phyloP scores from a whole-genome alignment of 2,329 filamentous ascomycete genomes.

The Colletotrichum sp. region DNA sequence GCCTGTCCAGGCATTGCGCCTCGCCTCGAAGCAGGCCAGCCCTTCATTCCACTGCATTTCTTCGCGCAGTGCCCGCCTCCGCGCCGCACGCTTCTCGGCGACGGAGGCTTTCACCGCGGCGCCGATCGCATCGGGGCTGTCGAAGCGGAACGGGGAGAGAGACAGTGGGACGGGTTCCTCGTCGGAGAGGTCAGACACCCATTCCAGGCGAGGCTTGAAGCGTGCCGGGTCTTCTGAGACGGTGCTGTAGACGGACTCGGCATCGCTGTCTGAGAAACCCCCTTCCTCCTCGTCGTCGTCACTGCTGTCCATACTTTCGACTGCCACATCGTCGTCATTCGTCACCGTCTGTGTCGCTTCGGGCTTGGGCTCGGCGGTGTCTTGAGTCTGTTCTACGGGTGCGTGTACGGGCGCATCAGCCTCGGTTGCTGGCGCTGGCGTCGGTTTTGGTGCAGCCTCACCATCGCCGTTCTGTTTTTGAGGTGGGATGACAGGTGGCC shows the following conservation, averaged over 20 bases:
- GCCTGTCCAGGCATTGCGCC: constrained; percentile 85
- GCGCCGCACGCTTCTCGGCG: constrained; percentile 57
- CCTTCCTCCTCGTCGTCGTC: constrained; percentile 39
- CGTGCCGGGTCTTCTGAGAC: constrained; percentile 60
- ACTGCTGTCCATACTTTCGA: neutral
- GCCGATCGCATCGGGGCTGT: constrained; percentile 53
- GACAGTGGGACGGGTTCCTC: constrained; percentile 41
- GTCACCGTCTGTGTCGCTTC: neutral
- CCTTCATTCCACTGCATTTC: constrained; percentile 83
- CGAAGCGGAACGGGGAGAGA: constrained; percentile 56
- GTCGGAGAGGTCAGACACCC: constrained; percentile 63
- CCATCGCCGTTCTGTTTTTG: neutral
- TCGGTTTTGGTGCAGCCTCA: neutral
- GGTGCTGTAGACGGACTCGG: constrained; percentile 60
- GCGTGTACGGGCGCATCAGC: neutral
- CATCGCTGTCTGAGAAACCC: constrained; percentile 48
- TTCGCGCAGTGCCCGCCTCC: constrained; percentile 62
- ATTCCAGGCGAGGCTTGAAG: constrained; percentile 58
- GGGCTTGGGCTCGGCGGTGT: neutral
- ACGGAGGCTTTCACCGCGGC: constrained; percentile 43
- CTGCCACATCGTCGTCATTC: constrained; percentile 2
- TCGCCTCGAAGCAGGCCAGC: constrained; percentile 76
- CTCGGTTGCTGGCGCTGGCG: neutral
- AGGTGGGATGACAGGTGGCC: constrained; percentile 45
- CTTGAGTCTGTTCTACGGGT: neutral